Evolutionary conservation across 139 green algal genomes (phyloP).

Genomic region (Eudorina sp.): DNA sequence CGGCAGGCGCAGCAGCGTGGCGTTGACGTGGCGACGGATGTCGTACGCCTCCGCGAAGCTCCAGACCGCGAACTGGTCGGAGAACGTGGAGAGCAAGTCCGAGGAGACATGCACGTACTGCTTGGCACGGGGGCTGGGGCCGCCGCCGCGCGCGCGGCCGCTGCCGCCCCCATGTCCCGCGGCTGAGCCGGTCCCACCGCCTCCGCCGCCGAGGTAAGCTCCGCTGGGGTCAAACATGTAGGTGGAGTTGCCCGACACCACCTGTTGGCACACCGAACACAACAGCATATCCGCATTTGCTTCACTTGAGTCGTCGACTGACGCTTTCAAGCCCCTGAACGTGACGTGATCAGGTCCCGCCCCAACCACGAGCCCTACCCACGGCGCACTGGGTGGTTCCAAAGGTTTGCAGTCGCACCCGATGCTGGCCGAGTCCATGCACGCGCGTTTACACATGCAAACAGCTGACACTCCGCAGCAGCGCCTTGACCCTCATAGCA

Average conservation of each 20-base stretch:
- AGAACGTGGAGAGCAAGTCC: conserved; percentile 65
- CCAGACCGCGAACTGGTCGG: conserved; percentile 63
- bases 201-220: conserved; percentile 39
- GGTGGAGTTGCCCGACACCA: conserved; percentile 61
- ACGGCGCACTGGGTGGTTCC: too few species aligned
- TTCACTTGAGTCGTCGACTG: too few species aligned
- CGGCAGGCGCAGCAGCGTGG: conserved; percentile 74
- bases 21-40: conserved; percentile 2
- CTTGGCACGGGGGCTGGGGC: conserved; percentile 43
- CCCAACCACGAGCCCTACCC: too few species aligned
- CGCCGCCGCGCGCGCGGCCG: neutral
- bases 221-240: conserved; percentile 81
- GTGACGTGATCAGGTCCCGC: too few species aligned
- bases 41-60: conserved; percentile 41
- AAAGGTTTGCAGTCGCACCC: too few species aligned
- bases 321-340: too few species aligned
- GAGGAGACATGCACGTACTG: conserved; percentile 63
- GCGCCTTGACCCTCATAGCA: too few species aligned
- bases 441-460: too few species aligned
- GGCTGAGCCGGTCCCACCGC: neutral
- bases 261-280: too few species aligned
- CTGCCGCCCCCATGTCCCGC: conserved; percentile 14
- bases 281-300: too few species aligned
- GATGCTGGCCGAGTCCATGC: too few species aligned
- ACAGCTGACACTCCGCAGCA: too few species aligned